Evolutionary conservation across 2,329 filamentous ascomycete species (phyloP), one percentile per base, ranked within the genome.

Genomic region (Calycina herbarum): DNA sequence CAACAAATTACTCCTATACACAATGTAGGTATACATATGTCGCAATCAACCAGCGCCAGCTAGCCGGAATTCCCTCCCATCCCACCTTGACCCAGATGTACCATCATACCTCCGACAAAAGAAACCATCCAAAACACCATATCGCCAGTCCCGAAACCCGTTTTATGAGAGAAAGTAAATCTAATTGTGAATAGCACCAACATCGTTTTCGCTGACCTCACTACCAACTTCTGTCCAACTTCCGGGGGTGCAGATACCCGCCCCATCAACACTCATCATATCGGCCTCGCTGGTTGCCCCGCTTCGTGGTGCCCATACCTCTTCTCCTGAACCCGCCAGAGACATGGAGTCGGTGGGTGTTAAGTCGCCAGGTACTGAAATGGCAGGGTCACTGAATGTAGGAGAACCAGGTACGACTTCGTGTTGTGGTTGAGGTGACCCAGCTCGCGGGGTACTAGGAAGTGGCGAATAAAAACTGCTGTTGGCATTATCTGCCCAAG

Each of bases 161-260:
- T 51, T 51, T 51, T 24, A 10, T 10, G 20, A 51, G 15, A 57
- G n/a, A 65, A 6, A 63, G 24, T 6, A 67, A 59, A 45, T 71
- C 65, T 73, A 74, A 68, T 72, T 69, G 48, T 71, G 70, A 20
- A 72, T 54, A 59, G 56, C 24, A 33, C 61, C 72, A 65, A 70
- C 66, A 70, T 76, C 74, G 65, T 73, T 72, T 59, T 76, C 74
- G 73, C 86, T 88, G 31, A 88, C 78, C 13, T 86, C 82, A 68
- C 86, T 89, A 66, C 85, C 87, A 15, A 89, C 82, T 73, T 89
- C 87, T 6, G 85, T 87, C 87, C 87, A 89, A 75, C 84, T 87
- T 1, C 82, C 81, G 0, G 87, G 86, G 0, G 86, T 89, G 63
- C 81, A 76, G 72, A 88, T 82, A 35, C 85, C 85, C 10, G 77